Evolutionary conservation across 176 grass and related monocot genomes (phyloP).

Genomic region (Eremochloa ophiuroides): DNA sequence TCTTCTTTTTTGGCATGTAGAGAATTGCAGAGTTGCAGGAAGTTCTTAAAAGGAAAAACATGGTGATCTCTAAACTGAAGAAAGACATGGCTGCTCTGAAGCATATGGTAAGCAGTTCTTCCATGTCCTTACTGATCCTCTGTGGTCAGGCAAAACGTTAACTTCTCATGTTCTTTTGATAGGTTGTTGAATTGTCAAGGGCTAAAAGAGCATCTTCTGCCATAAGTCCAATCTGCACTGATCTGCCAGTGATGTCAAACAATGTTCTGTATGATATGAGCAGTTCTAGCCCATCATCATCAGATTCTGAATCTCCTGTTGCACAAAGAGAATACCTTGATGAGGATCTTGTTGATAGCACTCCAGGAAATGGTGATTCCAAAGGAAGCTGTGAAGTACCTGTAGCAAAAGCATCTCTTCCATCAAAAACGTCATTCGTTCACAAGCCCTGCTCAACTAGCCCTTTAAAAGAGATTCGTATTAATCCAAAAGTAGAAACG

Average conservation of each 20-base stretch:
- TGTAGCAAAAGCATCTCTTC: neutral
- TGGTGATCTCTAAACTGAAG: slow-evolving; percentile 83
- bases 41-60: slow-evolving; percentile 71
- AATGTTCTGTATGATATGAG: slow-evolving; percentile 90
- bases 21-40: slow-evolving; percentile 81
- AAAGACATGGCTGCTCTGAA: slow-evolving; percentile 71
- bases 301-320: slow-evolving; percentile 71
- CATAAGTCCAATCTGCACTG: slow-evolving; percentile 26
- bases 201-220: slow-evolving; percentile 52
- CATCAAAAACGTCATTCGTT: neutral
- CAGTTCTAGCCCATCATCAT: slow-evolving; percentile 69
- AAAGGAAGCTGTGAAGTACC: slow-evolving; percentile 12
- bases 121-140: neutral
- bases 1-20: slow-evolving; percentile 34
- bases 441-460: slow-evolving; percentile 14
- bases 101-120: slow-evolving; percentile 50
- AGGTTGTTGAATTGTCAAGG: slow-evolving; percentile 83
- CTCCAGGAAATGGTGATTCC: neutral
- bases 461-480: slow-evolving; percentile 50
- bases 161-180: slow-evolving; percentile 6
- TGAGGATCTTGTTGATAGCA: slow-evolving; percentile 12
- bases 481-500: slow-evolving; percentile 33
- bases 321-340: slow-evolving; percentile 28
- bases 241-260: slow-evolving; percentile 67
- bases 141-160: neutral